A percentile compares a stretch with the other conserved stretches of the same genome.
Conservation (phyloP, 345 rosid species). For the Eutrema heterophyllum region DNA sequence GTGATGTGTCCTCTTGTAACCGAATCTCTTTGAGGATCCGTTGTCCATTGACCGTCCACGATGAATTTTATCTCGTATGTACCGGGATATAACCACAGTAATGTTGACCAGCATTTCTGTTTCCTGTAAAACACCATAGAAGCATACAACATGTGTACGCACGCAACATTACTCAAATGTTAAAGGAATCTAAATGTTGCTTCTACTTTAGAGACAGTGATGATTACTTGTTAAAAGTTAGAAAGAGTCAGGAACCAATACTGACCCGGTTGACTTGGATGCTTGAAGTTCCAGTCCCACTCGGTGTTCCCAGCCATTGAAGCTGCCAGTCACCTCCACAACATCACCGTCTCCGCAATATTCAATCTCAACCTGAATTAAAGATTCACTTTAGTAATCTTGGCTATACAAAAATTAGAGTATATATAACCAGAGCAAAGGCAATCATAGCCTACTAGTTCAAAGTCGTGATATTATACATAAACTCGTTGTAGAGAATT, state of each 20-base stretch:
- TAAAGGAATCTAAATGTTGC: background rate
- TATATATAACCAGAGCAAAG: background rate
- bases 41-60: conserved; percentile 76
- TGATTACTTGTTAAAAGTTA: background rate
- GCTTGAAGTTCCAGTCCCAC: conserved; percentile 74
- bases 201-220: background rate
- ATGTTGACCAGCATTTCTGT: conserved; percentile 61
- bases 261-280: conserved; percentile 34
- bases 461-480: background rate
- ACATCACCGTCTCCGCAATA: conserved; percentile 72
- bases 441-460: background rate
- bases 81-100: conserved; percentile 96
- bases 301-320: conserved; percentile 88
- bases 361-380: conserved; percentile 60
- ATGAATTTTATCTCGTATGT: conserved; percentile 85
- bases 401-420: background rate
- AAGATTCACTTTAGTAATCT: background rate
- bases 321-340: conserved; percentile 94
- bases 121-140: conserved; percentile 43
- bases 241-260: conserved; percentile 1
- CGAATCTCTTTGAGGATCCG: conserved; percentile 60
- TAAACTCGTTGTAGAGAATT: background rate
- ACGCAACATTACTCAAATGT: background rate
- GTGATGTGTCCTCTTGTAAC: conserved; percentile 48
- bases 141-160: background rate